Percentiles rank a stretch among this genome's conserved stretches.
phyloP scores from a whole-genome alignment of 2,329 filamentous ascomycete species.

The Thermothelomyces thermophilus region DNA sequence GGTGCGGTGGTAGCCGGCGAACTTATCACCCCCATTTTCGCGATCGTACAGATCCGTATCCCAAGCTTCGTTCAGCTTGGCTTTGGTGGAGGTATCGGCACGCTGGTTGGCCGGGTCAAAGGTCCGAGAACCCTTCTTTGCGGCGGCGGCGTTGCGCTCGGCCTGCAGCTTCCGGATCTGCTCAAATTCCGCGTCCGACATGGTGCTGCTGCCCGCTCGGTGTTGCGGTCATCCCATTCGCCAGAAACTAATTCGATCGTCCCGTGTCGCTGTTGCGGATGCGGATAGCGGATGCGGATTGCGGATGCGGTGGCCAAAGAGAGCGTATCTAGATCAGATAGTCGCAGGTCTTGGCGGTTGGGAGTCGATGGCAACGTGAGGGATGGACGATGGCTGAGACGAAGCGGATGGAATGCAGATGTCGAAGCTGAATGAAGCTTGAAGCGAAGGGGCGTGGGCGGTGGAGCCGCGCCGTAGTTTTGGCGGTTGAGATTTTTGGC shows the following conservation, averaged over 20 bases:
- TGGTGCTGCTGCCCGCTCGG: slow-evolving; percentile 29
- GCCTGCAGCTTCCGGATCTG: slow-evolving; percentile 81
- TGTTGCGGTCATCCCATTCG: slow-evolving; percentile 21
- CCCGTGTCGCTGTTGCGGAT: neutral
- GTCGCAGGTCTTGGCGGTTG: neutral
- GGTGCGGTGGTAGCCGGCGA: slow-evolving; percentile 82
- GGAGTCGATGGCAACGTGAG: slow-evolving; percentile 5
- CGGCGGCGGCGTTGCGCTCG: slow-evolving; percentile 78
- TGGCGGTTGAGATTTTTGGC: slow-evolving; percentile 19
- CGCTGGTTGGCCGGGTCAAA: slow-evolving; percentile 76
- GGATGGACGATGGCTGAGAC: neutral
- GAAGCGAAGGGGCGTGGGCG: slow-evolving; percentile 12
- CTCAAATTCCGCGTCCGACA: slow-evolving; percentile 80
- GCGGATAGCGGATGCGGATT: too few species aligned
- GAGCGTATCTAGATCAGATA: neutral
- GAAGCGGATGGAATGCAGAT: neutral
- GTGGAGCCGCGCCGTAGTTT: slow-evolving; percentile 12
- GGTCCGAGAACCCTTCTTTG: slow-evolving; percentile 74
- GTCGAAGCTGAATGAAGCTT: slow-evolving; percentile 7
- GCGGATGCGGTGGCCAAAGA: neutral
- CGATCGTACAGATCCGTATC: slow-evolving; percentile 83
- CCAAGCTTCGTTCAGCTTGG: slow-evolving; percentile 81
- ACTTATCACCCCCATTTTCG: slow-evolving; percentile 66
- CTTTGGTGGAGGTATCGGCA: slow-evolving; percentile 78
- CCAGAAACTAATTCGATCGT: neutral